Conservation (phyloP, 1,284 basidiomycete species). For the Taiwanofungus camphoratus region DNA sequence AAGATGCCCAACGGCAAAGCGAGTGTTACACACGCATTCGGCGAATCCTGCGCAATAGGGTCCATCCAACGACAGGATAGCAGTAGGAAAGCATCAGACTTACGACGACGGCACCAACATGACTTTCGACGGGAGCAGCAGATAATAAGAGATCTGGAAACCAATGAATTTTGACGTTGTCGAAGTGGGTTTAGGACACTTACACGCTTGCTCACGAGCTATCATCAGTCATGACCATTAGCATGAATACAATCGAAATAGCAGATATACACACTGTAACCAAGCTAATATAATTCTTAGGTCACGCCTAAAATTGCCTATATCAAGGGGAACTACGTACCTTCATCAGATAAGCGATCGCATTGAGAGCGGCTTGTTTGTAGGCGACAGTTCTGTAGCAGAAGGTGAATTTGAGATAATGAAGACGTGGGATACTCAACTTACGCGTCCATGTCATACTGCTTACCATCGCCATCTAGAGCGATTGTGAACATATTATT, state of each 20-base stretch:
- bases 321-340: constrained; percentile 27
- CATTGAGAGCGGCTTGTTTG: constrained; percentile 73
- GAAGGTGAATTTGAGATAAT: background rate
- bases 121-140: constrained; percentile 72
- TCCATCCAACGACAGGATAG: background rate
- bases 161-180: no score
- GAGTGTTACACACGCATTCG: constrained; percentile 73
- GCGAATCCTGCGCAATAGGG: constrained; percentile 47
- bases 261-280: constrained; percentile 48
- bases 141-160: constrained; percentile 62
- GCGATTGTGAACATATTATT: background rate
- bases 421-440: constrained; percentile 15
- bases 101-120: constrained; percentile 70
- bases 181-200: no score
- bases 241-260: no score
- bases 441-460: constrained; percentile 75
- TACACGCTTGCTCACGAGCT: constrained; percentile 72
- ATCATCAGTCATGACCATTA: background rate
- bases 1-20: constrained; percentile 70
- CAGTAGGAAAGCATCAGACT: constrained; percentile 17
- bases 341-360: constrained; percentile 74
- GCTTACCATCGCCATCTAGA: constrained; percentile 65
- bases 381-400: constrained; percentile 60
- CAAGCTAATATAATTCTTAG: constrained; percentile 34
- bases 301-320: background rate